Base-by-base conservation (phyloP, 805 yeast species). In the Kregervanrija pseudodelftensis region DNA sequence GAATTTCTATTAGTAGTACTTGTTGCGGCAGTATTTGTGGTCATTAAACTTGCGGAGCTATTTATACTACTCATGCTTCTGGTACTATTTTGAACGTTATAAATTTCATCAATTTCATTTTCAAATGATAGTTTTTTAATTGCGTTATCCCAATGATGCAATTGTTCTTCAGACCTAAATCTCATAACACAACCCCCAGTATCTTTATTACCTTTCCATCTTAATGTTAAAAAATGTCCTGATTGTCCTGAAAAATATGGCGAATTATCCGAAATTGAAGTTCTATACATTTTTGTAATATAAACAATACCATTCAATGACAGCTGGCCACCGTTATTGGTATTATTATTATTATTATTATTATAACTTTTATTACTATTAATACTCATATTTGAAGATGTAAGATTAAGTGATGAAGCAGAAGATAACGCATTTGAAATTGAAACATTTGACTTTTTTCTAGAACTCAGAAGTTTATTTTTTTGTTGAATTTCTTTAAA, bases 131-230 rank as follows among this genome's bases (percentile, higher is more conserved):
- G 62, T 39, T 61, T 65, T 47, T 80, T 74, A 49, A 85, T 70
- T 49, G 88, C 76, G 2, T 68, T 60, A 47, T 78, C 87, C 98
- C 98, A 93, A 61, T 83, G 91, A 46, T 74, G 75, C 51, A 95
- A 72, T 13, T 73, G 72, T 61, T 93, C 98, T 56, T 90, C 97
- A 42, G 83, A 83, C 49, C 83, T 76, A 64, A 88, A 88, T 45
- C 86, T 75, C 59, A 93, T 73, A 13, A 88, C 77, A 54, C 93
- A 89, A 14, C 86, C 79, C 11, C 96, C 96, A 30, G 85, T 80
- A 52, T 90, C 97, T 55, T 79, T 81, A 42, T 82, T 79, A 8
- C 95, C 93, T n/a, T 81, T 78, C 93, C 93, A 85, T 12, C 85
- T 76, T 10, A 84, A 74, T 33, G 82, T 76, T 52, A 84, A 66